These are phyloP conservation scores for Phytopythium oedochilum DNA, from an alignment of 352 stramenopile genomes.

Conservation along the genomic window DNA sequence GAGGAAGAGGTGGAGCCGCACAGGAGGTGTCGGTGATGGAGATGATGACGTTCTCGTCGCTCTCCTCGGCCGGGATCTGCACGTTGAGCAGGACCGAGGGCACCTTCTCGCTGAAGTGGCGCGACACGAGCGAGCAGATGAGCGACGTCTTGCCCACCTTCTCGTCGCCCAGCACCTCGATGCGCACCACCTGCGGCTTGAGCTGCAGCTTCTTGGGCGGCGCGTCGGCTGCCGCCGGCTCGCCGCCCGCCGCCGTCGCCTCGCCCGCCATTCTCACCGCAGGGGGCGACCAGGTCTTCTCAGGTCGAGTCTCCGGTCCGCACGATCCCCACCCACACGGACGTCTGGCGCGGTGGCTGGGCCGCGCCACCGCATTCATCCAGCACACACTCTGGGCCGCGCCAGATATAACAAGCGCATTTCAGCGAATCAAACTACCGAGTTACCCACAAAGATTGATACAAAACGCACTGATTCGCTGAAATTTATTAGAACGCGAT, in stretches of 20 bases:
- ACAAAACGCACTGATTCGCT: too few relatives aligned
- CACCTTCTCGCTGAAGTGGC: slow-evolving; percentile 87
- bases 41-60: slow-evolving; percentile 87
- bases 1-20: slow-evolving; percentile 13
- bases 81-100: slow-evolving; percentile 84
- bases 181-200: slow-evolving; percentile 82
- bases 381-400: too few relatives aligned
- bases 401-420: too few relatives aligned
- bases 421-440: too few relatives aligned
- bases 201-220: slow-evolving; percentile 44
- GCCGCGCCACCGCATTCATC: too few relatives aligned
- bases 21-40: slow-evolving; percentile 88
- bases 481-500: too few relatives aligned
- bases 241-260: slow-evolving; percentile 18
- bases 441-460: too few relatives aligned
- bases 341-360: too few relatives aligned
- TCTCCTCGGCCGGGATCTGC: slow-evolving; percentile 86
- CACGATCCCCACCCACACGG: not conserved
- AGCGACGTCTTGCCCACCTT: slow-evolving; percentile 91
- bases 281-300: too few relatives aligned
- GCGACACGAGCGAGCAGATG: slow-evolving; percentile 87
- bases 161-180: slow-evolving; percentile 87
- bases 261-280: slow-evolving; percentile 24
- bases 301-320: not conserved
- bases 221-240: slow-evolving; percentile 17